Base-by-base conservation (phyloP, 176 grass and related monocot genomes). In the Carex cristatella region DNA sequence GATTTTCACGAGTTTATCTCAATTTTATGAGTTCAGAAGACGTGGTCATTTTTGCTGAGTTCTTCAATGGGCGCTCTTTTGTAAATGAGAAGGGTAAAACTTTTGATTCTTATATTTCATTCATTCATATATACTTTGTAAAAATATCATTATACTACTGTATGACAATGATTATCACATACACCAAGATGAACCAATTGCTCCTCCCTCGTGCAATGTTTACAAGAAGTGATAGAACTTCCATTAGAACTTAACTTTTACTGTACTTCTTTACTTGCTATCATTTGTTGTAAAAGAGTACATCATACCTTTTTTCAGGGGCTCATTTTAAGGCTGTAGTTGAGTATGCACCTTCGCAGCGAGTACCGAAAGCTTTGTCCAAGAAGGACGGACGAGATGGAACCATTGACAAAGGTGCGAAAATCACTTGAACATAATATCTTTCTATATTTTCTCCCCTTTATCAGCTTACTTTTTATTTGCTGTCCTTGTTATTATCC, bases 311-410 rank as follows among this genome's bases (percentile, higher is more conserved):
- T 79, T 12, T 90, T 28, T 55, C 78, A 99, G 97, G 97, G 92
- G 91, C 90, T 92, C 93, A 99, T 55, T 99, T 90, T 88, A 99
- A 95, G 88, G 93, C 91, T 65, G 83, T 88, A 70, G 91, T 99
- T 81, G 97, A 99, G 86, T 99, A 94, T 88, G 90, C 97, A 82
- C 93, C 97, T 9, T 95, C 93, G 1, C 97, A 99, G 83, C 91
- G 61, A 65, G 84, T 91, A 79, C 93, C 97, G 7, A 99, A 91
- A 51, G 80, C 87, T 68, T 86, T 81, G 85, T 35, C 75, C 28
- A 99, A 99, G 93, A 99, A 99, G 84, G 93, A 99, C 86, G 87
- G 81, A 10, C 91, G 97, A 74, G 93, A 99, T 83, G 93, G 93
- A 82, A 95, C 93, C 84, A 92, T 95, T 78, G 86, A 76, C 32